Conservation (phyloP, 2,329 filamentous ascomycete genomes). For the Colletotrichum salicis region DNA sequence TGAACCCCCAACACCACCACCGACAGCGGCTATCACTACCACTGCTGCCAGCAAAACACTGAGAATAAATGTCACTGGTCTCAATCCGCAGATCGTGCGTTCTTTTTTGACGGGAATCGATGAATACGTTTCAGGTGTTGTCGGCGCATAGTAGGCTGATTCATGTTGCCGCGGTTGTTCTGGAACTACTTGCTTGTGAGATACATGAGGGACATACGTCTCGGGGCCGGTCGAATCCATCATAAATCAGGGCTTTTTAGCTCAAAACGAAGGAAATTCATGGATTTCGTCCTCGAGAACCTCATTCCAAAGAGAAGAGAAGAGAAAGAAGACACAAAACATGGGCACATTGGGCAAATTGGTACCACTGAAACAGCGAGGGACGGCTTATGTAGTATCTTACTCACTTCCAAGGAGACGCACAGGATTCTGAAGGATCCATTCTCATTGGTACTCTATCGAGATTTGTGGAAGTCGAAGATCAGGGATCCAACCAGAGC, state of each 20-base stretch:
- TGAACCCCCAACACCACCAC: not conserved
- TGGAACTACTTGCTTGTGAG: not conserved
- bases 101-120: not conserved
- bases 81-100: not conserved
- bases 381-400: not conserved
- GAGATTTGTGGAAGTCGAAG: not conserved
- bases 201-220: not conserved
- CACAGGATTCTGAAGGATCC: not conserved
- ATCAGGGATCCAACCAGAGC: not conserved
- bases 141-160: not conserved
- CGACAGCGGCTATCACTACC: not conserved
- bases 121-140: not conserved
- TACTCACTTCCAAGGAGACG: not conserved
- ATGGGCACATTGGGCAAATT: not conserved
- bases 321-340: not conserved
- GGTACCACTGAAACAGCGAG: not conserved
- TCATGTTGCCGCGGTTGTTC: not conserved
- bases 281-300: not conserved
- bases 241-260: not conserved
- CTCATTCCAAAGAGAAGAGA: not conserved
- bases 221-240: not conserved
- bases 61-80: not conserved
- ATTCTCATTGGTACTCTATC: not conserved
- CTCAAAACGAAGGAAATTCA: not conserved
- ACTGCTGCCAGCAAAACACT: not conserved